Evolutionary conservation across 139 green algal genomes (phyloP), one percentile per base, ranked within the genome.

Genomic region (Ettlia oleoabundans): DNA sequence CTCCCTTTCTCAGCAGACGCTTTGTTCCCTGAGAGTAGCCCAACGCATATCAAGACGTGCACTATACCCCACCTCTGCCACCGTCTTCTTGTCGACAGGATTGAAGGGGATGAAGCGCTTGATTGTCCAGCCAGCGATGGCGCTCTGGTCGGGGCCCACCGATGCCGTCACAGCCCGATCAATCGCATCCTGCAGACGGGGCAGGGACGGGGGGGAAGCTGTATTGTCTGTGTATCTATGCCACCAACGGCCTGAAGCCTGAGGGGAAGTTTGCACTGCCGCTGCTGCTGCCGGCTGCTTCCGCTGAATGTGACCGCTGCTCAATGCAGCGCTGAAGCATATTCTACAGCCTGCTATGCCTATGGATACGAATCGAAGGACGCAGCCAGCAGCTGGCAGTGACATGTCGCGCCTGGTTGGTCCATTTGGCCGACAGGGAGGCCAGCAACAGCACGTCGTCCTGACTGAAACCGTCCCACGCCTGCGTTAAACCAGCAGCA

Each of bases 41-140:
- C n/a, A n/a, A n/a, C n/a, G n/a, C 47, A 58, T 58, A 58, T 58
- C 47, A 10, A 58, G 6, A 19, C 37, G 4, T 10, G 35, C 65
- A 26, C 9, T 2, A 26, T 41, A n/a, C n/a, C n/a, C n/a, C 42
- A 76, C 74, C 74, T 80, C 74, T 22, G 86, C 86, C 28, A 63
- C 63, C 5, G 86, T 90, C 62, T 82, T 83, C 76, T 92, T 91
- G 74, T 88, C 81, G 9, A 89, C 84, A 2, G 88, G 88, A 30
- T 89, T 90, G 86, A 92, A 91, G 19, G 86, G 84, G 0, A 88
- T 32, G 26, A 88, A 72, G 38, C 64, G 78, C 13, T 32, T 62
- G 53, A 87, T 43, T 9, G 76, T 61, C 41, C 82, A 88, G n/a
- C 38, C 66, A 37, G 37, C n/a, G 21, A 88, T 73, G 40, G 64